Conservation (phyloP, 106 monocot genomes). For the Xerophyta viscosa region DNA sequence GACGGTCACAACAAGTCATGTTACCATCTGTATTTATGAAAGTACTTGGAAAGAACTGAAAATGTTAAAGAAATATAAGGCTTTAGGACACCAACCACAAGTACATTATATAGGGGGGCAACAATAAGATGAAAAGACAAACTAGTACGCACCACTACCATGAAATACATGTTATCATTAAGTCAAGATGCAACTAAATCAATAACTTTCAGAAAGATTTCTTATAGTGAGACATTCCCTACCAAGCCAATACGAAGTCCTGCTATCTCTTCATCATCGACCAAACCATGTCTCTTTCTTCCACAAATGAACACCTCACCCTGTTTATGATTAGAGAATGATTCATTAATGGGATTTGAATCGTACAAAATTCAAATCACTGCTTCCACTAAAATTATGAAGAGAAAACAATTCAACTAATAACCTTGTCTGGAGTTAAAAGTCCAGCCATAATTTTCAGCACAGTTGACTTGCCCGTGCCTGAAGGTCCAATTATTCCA, state of each 20-base stretch:
- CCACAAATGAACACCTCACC: constrained; percentile 89
- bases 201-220: background rate
- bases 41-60: too few species aligned
- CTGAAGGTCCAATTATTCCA: constrained; percentile 97
- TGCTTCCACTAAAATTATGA: background rate
- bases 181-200: background rate
- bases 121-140: too few species aligned
- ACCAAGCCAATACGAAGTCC: constrained; percentile 95
- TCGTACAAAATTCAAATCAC: background rate
- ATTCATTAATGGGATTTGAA: background rate
- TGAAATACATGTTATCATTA: too few species aligned
- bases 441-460: constrained; percentile 97
- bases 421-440: constrained; percentile 84
- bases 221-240: background rate
- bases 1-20: too few species aligned
- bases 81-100: too few species aligned
- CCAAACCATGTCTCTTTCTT: constrained; percentile 69
- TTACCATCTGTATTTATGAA: too few species aligned
- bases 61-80: too few species aligned
- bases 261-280: constrained; percentile 82
- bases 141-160: too few species aligned
- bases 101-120: too few species aligned
- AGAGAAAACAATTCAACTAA: background rate
- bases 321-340: constrained; percentile 17
- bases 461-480: constrained; percentile 94